phyloP scores from a whole-genome alignment of 495 filamentous ascomycete genomes.

The Astrothelium macrocarpum region DNA sequence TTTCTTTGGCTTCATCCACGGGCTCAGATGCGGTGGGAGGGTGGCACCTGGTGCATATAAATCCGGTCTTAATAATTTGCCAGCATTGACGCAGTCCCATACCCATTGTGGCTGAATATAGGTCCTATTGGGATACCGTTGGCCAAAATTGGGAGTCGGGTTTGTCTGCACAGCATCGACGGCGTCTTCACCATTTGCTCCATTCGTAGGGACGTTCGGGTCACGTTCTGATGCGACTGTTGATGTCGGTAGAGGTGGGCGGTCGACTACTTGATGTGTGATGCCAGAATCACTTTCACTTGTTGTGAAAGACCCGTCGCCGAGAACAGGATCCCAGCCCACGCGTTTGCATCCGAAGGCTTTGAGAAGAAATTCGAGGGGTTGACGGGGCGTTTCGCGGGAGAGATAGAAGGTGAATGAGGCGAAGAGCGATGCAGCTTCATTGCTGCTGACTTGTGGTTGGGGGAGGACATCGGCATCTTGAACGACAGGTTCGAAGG shows the following conservation, averaged over 20 bases:
- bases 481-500: slow-evolving; percentile 64
- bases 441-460: slow-evolving; percentile 52
- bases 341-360: slow-evolving; percentile 94
- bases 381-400: slow-evolving; percentile 80
- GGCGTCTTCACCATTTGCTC: slow-evolving; percentile 34
- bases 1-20: slow-evolving; percentile 80
- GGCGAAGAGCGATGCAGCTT: slow-evolving; percentile 63
- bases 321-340: slow-evolving; percentile 82
- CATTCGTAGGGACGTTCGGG: slow-evolving; percentile 19
- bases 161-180: slow-evolving; percentile 3
- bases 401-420: slow-evolving; percentile 88
- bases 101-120: slow-evolving; percentile 98
- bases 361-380: slow-evolving; percentile 87
- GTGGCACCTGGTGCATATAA: slow-evolving; percentile 82
- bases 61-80: slow-evolving; percentile 75
- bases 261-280: slow-evolving; percentile 93
- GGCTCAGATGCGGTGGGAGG: slow-evolving; percentile 87
- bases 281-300: slow-evolving; percentile 78
- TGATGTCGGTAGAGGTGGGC: slow-evolving; percentile 60
- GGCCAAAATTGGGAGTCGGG: slow-evolving; percentile 36
- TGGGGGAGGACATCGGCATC: slow-evolving; percentile 83
- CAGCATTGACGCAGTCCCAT: slow-evolving; percentile 90
- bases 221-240: slow-evolving; percentile 49
- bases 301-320: slow-evolving; percentile 84
- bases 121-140: slow-evolving; percentile 73